Base-by-base conservation (phyloP, 2,329 filamentous ascomycete species). In the Didymella pinodella region DNA sequence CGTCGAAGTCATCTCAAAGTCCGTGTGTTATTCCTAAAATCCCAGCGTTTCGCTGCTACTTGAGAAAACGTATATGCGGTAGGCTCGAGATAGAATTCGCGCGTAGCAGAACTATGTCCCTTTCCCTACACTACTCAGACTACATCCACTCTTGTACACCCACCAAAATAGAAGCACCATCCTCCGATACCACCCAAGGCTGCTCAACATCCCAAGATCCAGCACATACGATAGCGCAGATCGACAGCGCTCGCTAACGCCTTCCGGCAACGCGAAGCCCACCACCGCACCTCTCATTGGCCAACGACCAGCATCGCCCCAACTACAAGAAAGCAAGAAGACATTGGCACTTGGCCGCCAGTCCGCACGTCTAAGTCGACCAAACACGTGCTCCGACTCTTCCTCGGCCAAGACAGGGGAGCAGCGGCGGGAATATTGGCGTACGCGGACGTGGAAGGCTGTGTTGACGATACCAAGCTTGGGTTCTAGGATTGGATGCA, bases 1-100 rank as follows among this genome's bases (percentile, higher is more conserved):
- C 2, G 63, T 40, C 16, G 57, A 59, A 32, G 61, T 20, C 61
- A 63, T 65, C 1, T 45, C 43, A n/a, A 14, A 16, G 18, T 28
- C 16, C 8, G 28, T 4, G 20, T 12, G 1, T n/a, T 26, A 7
- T 38, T 18, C 4, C 10, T 11, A 38, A 28, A 14, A 36, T n/a
- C 18, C 38, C 20, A 38, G 22, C 32, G 32, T 10, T 26, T 8
- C 32, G 31, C 8, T 25, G 40, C 20, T 41, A 14, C 20, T 11
- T 31, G 12, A 28, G 10, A 28, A 12, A 18, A 14, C 7, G n/a
- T 25, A 32, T 6, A 18, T 34, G 29, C n/a, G 34, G 40, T 41
- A 2, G 16, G 7, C n/a, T 10, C 14, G 14, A 20, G 5, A 4
- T 20, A 0, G n/a, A 7, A 36, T n/a, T 36, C 16, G 14, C 16